phyloP scores from a whole-genome alignment of 1,139 yeast species.

The Zygosaccharomyces sapae region DNA sequence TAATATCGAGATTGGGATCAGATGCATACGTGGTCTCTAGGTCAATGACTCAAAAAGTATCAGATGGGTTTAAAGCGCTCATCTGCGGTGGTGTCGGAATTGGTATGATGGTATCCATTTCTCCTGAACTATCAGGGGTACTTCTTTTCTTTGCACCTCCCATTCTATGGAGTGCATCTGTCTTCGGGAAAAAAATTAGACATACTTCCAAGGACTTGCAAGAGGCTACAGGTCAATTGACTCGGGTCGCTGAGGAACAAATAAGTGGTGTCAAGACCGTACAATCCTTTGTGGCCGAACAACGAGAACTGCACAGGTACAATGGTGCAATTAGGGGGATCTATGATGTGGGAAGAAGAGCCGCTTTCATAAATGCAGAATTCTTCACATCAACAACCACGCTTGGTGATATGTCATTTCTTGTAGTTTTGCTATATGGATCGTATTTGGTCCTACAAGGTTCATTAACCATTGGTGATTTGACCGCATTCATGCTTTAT shows the following conservation, averaged over 20 bases:
- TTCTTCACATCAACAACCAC: constrained; percentile 76
- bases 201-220: constrained; percentile 72
- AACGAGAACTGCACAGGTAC: constrained; percentile 55
- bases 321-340: constrained; percentile 71
- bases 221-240: constrained; percentile 78
- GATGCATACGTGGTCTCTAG: constrained; percentile 89
- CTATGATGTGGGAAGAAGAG: constrained; percentile 68
- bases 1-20: constrained; percentile 79
- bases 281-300: constrained; percentile 85
- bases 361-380: constrained; percentile 73
- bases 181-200: constrained; percentile 77
- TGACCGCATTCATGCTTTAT: constrained; percentile 89
- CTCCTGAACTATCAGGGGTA: constrained; percentile 70
- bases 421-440: constrained; percentile 75
- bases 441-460: constrained; percentile 72
- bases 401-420: constrained; percentile 73
- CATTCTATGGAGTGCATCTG: constrained; percentile 64
- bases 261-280: constrained; percentile 81
- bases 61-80: constrained; percentile 82
- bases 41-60: constrained; percentile 81
- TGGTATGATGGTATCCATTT: constrained; percentile 86
- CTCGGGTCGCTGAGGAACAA: constrained; percentile 89
- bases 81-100: constrained; percentile 78
- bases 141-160: constrained; percentile 82
- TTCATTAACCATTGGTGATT: constrained; percentile 75